phyloP scores from a whole-genome alignment of 2,329 filamentous ascomycete genomes.

The Exophiala aquamarina region DNA sequence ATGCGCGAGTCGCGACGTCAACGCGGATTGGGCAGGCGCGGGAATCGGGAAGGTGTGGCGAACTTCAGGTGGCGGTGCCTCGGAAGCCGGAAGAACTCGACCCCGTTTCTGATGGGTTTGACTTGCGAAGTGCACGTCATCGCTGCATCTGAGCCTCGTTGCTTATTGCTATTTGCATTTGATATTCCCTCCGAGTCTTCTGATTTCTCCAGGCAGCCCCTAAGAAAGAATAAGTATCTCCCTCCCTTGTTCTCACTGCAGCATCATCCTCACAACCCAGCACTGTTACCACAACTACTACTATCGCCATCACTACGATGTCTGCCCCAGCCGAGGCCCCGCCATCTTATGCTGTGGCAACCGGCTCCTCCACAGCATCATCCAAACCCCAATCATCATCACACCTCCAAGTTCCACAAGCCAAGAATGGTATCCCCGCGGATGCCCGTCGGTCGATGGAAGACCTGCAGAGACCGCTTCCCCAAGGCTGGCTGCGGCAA shows the following conservation, averaged over 20 bases:
- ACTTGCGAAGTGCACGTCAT: too few species aligned
- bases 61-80: too few species aligned
- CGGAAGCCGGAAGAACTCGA: too few species aligned
- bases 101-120: too few species aligned
- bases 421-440: slow-evolving; percentile 54
- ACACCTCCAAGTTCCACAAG: slow-evolving; percentile 30
- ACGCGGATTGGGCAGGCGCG: too few species aligned
- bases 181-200: slow-evolving; percentile 16
- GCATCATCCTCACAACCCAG: slow-evolving; percentile 25
- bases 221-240: slow-evolving; percentile 4
- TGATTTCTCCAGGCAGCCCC: slow-evolving; percentile 13
- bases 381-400: slow-evolving; percentile 22
- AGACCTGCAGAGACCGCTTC: slow-evolving; percentile 57
- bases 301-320: slow-evolving; percentile 22
- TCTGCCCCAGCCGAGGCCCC: slow-evolving; percentile 30
- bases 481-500: slow-evolving; percentile 57
- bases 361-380: slow-evolving; percentile 22
- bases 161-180: slow-evolving; percentile 14
- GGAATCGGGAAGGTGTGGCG: too few species aligned
- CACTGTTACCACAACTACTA: too few species aligned
- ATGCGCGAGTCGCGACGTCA: too few species aligned
- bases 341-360: slow-evolving; percentile 38
- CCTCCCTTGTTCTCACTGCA: slow-evolving; percentile 11
- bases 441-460: slow-evolving; percentile 59
- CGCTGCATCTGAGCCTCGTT: slow-evolving; percentile 19